phyloP scores from a whole-genome alignment of 2,329 filamentous ascomycete genomes.

The Pyrenochaeta sp. region DNA sequence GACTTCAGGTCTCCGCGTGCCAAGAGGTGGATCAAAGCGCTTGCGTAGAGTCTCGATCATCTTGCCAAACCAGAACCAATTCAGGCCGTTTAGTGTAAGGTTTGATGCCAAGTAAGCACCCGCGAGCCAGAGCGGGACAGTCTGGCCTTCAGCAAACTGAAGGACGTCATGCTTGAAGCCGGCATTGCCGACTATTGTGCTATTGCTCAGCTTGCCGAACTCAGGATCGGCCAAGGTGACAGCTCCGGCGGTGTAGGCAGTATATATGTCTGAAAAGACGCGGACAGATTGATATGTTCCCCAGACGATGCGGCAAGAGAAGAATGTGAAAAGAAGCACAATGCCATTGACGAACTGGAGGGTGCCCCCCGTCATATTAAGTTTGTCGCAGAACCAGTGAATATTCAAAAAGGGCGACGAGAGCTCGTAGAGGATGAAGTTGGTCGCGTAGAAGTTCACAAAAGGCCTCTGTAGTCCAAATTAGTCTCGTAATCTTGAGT shows the following conservation, averaged over 20 bases:
- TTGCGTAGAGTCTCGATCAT: constrained; percentile 84
- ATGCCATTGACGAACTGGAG: constrained; percentile 82
- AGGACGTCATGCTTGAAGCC: constrained; percentile 56
- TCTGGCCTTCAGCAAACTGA: constrained; percentile 54
- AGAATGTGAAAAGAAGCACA: constrained; percentile 75
- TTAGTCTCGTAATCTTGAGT: not conserved
- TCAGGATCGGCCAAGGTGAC: constrained; percentile 36
- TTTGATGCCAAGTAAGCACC: constrained; percentile 74
- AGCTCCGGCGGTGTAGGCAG: constrained; percentile 45
- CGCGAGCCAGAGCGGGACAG: constrained; percentile 74
- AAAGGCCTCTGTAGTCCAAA: constrained; percentile 71
- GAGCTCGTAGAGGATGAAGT: constrained; percentile 88
- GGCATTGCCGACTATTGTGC: constrained; percentile 21
- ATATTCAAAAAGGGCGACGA: constrained; percentile 86
- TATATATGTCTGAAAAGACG: constrained; percentile 73
- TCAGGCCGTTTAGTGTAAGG: constrained; percentile 75
- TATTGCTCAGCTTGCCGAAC: constrained; percentile 36
- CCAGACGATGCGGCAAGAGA: constrained; percentile 78
- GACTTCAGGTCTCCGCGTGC: constrained; percentile 46
- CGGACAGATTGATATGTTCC: constrained; percentile 74
- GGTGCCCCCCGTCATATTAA: constrained; percentile 77
- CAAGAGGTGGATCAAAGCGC: constrained; percentile 71
- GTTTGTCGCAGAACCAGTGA: constrained; percentile 92
- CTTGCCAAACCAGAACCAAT: constrained; percentile 87
- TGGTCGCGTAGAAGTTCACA: constrained; percentile 80